A percentile compares a stretch with the other conserved stretches of the same genome.
phyloP scores from a whole-genome alignment of 2,329 filamentous ascomycete genomes.

The Blastomyces percursus region DNA sequence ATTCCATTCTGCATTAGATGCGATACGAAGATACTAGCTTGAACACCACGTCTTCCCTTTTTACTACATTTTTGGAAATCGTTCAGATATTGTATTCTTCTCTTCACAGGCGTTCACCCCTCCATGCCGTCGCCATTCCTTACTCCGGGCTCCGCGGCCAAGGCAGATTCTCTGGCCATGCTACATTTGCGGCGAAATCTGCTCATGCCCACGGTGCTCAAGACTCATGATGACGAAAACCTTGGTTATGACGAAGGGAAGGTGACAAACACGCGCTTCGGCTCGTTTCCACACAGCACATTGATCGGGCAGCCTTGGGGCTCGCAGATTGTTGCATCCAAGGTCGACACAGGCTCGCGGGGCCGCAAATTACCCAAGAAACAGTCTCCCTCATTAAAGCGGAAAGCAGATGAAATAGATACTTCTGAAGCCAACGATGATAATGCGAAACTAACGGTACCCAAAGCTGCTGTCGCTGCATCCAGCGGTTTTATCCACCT shows the following conservation, averaged over 20 bases:
- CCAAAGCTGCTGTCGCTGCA: conserved; percentile 28
- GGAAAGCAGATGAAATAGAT: conserved; percentile 28
- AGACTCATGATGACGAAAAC: conserved; percentile 49
- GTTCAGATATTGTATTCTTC: not conserved
- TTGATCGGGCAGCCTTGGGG: conserved; percentile 76
- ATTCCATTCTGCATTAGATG: too few relatives aligned
- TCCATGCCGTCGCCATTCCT: conserved; percentile 63
- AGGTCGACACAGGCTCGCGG: conserved; percentile 83
- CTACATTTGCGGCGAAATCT: conserved; percentile 82
- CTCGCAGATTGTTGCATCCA: conserved; percentile 77
- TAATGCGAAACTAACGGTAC: conserved; percentile 20
- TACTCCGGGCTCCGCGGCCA: conserved; percentile 52
- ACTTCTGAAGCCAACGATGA: conserved; percentile 20
- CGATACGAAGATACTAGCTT: not conserved
- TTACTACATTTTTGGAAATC: not conserved
- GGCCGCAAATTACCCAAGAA: conserved; percentile 49
- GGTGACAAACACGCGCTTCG: conserved; percentile 84
- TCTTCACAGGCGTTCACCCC: not conserved
- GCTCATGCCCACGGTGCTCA: conserved; percentile 63
- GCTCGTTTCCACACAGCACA: conserved; percentile 74
- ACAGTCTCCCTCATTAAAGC: conserved; percentile 8
- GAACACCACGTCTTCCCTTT: not conserved
- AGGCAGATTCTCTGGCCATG: conserved; percentile 60
- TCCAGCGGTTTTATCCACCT: conserved; percentile 40
- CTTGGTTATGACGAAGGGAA: conserved; percentile 66